Evolutionary conservation across 352 stramenopile genomes (phyloP), one percentile per base, ranked within the genome.

Genomic region (Pythium coloratum): DNA sequence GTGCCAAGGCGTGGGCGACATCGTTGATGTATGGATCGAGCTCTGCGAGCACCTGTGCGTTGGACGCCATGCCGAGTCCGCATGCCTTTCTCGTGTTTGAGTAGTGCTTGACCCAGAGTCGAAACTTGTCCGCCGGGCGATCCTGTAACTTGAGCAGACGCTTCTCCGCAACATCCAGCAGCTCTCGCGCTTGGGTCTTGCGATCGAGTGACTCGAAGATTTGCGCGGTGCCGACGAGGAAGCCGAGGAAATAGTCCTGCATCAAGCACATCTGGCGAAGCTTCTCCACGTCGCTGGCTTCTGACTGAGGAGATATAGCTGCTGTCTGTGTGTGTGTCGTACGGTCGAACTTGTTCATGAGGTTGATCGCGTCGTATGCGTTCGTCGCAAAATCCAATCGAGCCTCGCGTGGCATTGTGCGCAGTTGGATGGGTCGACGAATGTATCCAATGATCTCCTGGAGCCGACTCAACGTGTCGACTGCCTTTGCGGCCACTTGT

Each of bases 111-210:
- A 63, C 53, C 62, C 62, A 69, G 18, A 36, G 18, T 20, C 55
- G 62, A 24, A 69, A 69, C 36, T 51, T 49, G 59, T 58, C 59
- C 18, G 50, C 50, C 28, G 62, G 54, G 13, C 62, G 62, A 4
- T 51, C 40, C 42, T 69, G 42, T 24, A 69, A 30, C 62, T 69
- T 69, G 20, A 69, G 55, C 55, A 69, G 44, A 1, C 62, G 62
- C 62, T 69, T 69, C 40, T 69, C 62, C 26, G 62, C 62, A 34
- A 69, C 36, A 36, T 62, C 62, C 30, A 69, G 46, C 38, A 69
- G 49, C 42, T 69, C 62, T n/a, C 62, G 62, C n/a, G 62, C 62
- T 49, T 69, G 62, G 7, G 50, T 69, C 13, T 42, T 34, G 10
- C 62, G 54, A 13, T 69, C 53, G 3, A 44, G 47, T 9, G 54